Evolutionary conservation across 2,329 filamentous ascomycete genomes (phyloP), one percentile per base, ranked within the genome.

Genomic region (Rhexocercosporidium sp.): DNA sequence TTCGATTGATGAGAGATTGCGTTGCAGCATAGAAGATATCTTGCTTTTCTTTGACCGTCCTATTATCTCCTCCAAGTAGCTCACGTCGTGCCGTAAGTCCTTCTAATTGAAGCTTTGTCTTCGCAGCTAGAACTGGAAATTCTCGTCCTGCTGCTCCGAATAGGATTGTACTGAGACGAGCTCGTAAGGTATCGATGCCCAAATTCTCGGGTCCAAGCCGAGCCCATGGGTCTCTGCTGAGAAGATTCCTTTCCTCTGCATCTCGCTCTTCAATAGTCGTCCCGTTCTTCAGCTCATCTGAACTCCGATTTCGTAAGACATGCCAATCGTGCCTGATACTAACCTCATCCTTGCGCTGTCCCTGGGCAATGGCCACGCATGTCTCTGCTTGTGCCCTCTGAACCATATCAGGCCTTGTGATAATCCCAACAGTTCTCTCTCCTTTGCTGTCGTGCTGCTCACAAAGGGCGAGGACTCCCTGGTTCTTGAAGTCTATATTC

Each of bases 381-480:
- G 29, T 39, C 27, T 27, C 34, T 3, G 61, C 61, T n/a, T 56
- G 46, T 3, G 8, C n/a, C 49, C 27, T 53, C 16, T 39, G 18
- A 44, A 37, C 56, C 39, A 25, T 20, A 16, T 59, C 56, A 22
- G 56, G 56, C 16, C 29, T 14, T 20, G 56, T 59, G 16, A 59
- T 34, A 18, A 59, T 39, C 5, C 31, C 56, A 3, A 59, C n/a
- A 3, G 37, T 59, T 29, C 56, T 34, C n/a, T 44, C 56, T 18
- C 56, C 34, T 44, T 53, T 22, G 18, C 67, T 70, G 65, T 79
- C 76, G 20, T 75, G 59, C 16, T 74, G 65, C 83, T 82, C 7
- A 81, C 79, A 56, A 83, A 82, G 5, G 80, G 83, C 62, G 82
- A 81, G 73, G 11, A 82, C 76, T 1, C 67, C 66, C 67, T 83